phyloP scores from a whole-genome alignment of 73 alveolate species.

The Paramecium primaurelia region DNA sequence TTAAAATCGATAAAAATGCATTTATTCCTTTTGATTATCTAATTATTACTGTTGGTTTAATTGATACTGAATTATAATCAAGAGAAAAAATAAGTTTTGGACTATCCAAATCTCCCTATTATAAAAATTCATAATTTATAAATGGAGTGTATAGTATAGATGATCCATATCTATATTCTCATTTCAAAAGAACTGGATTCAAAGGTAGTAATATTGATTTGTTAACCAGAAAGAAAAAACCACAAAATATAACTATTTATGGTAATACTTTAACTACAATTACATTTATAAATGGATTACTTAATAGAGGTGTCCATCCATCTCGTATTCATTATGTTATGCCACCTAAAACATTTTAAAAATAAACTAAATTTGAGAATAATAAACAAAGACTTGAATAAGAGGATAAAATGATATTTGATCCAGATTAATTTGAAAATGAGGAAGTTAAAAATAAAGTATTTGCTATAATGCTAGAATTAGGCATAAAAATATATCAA shows the following conservation, averaged over 20 bases:
- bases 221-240: constrained; percentile 80
- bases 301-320: constrained; percentile 89
- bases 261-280: constrained; percentile 93
- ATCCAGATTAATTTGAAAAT: constrained; percentile 85
- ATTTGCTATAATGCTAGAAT: constrained; percentile 53
- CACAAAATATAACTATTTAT: constrained; percentile 80
- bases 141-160: constrained; percentile 83
- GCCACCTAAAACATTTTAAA: constrained; percentile 71
- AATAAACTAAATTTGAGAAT: constrained; percentile 24
- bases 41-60: constrained; percentile 93
- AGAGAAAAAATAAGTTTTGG: constrained; percentile 78
- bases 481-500: constrained; percentile 40
- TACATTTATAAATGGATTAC: constrained; percentile 90
- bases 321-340: constrained; percentile 86
- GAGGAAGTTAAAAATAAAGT: constrained; percentile 68
- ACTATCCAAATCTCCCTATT: constrained; percentile 69
- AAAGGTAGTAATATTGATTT: constrained; percentile 68
- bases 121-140: constrained; percentile 65
- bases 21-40: constrained; percentile 91
- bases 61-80: constrained; percentile 80
- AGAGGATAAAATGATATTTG: constrained; percentile 53
- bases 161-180: constrained; percentile 89
- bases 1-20: constrained; percentile 94
- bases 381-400: constrained; percentile 48
- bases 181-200: constrained; percentile 71